Conservation (phyloP, 2,329 filamentous ascomycete species). For the Diaporthe destruens region DNA sequence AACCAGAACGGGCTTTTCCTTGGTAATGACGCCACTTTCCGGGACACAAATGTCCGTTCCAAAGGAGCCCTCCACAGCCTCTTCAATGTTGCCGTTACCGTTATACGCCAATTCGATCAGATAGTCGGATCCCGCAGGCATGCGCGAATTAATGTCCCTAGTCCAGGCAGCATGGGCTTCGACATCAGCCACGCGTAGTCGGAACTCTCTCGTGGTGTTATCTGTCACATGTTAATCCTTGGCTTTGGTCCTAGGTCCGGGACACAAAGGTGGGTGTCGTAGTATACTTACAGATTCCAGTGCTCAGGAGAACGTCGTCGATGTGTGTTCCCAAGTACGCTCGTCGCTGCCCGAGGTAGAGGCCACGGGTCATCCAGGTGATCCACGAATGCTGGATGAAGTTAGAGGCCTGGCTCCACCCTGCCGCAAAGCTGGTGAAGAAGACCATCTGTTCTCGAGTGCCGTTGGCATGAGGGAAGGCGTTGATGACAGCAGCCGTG, state of each 20-base stretch:
- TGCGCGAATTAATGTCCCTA: slow-evolving; percentile 5
- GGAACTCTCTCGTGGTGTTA: not conserved
- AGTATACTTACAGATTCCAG: not conserved
- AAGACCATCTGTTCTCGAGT: slow-evolving; percentile 19
- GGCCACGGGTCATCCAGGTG: slow-evolving; percentile 7
- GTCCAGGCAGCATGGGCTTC: slow-evolving; percentile 20
- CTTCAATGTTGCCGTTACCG: slow-evolving; percentile 3
- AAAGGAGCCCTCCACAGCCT: slow-evolving; percentile 2
- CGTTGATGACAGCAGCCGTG: slow-evolving; percentile 13
- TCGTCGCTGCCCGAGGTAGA: slow-evolving; percentile 11
- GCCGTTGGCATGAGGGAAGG: not conserved
- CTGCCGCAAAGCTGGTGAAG: slow-evolving; percentile 14
- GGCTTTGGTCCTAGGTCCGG: too few relatives aligned
- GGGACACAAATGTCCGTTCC: slow-evolving; percentile 7
- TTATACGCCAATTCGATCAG: slow-evolving; percentile 18
- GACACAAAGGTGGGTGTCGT: fast-evolving
- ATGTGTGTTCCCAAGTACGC: slow-evolving; percentile 20
- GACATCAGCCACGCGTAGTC: not conserved
- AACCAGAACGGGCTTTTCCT: not conserved
- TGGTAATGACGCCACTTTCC: not conserved
- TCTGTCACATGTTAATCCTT: not conserved
- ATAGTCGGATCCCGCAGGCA: slow-evolving; percentile 15
- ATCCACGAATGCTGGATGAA: slow-evolving; percentile 23
- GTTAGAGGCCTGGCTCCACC: slow-evolving; percentile 4
- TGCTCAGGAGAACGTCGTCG: not conserved